These are phyloP conservation scores for Diospyros kaki DNA, from an alignment of 148 eudicot species.

Conservation along the genomic window DNA sequence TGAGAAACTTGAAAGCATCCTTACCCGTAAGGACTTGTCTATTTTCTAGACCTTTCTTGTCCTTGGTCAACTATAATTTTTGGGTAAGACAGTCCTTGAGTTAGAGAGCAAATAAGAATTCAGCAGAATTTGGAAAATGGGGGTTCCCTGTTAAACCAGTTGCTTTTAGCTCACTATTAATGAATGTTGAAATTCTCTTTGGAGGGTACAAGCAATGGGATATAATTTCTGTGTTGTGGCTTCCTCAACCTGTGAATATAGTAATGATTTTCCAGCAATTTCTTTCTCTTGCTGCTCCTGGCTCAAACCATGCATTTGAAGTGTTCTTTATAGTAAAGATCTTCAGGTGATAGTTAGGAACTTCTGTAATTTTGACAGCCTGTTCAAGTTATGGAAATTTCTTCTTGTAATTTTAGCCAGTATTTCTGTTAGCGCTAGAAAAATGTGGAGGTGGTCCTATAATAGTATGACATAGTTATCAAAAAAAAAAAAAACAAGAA, in stretches of 20 bases:
- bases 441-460: conserved; percentile 3
- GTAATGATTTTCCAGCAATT: no score
- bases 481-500: no score
- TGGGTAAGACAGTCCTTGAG: background rate
- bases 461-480: background rate
- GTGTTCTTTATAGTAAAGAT: no score
- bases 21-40: background rate
- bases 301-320: no score
- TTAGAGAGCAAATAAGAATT: background rate
- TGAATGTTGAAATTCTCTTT: no score
- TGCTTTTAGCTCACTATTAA: background rate
- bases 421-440: background rate
- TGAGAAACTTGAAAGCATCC: background rate
- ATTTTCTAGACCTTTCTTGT: background rate
- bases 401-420: background rate
- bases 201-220: no score
- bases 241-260: background rate
- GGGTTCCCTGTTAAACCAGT: background rate
- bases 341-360: no score
- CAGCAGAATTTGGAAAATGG: background rate
- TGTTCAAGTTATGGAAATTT: background rate
- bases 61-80: background rate
- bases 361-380: no score
- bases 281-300: no score
- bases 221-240: background rate